Evolutionary conservation across 192 early-diverging fungal species (phyloP), one percentile per base, ranked within the genome.

Genomic region (Kickxella alabastrina): DNA sequence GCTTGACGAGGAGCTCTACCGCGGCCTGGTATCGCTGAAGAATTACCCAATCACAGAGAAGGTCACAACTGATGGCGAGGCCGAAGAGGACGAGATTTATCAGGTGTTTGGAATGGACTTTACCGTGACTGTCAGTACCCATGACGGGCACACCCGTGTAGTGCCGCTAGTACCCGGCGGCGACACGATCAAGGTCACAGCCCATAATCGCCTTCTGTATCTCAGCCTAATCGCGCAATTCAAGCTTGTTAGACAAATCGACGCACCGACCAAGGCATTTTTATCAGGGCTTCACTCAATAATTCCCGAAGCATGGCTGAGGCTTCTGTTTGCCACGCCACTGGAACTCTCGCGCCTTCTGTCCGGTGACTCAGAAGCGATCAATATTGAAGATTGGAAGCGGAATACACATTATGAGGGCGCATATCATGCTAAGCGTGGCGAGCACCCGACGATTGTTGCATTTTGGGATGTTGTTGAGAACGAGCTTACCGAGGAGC

Each of bases 341-440:
- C 80, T 86, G 57, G 95, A 98, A 69, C 75, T 96, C n/a, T 92
- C 92, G 47, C 81, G 88, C 13, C 80, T 98, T 15, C 50, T 98
- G 41, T 89, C 87, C 10, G 96, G 96, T 19, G 79, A 86, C 38
- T 70, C 81, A 6, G 75, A 80, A 4, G 81, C 82, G 3, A 89
- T 98, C 34, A 83, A 93, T 51, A 48, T 97, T 7, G 74, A 62
- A 10, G 91, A 97, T 60, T 73, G 95, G 49, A 75, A 72, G 26
- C 52, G 57, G 26, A 80, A 98, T 56, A 91, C 89, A 0, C 69
- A 80, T 0, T 96, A 92, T 43, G 80, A 77, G 0, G 90, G 87
- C 23, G 82, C 68, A 35, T 98, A 83, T 63, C 19, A 24, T 31
- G 54, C 34, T 4, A 35, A 54, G 15, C 56, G 59, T 18, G 65